Evolutionary conservation across 2,329 filamentous ascomycete species (phyloP), one percentile per base, ranked within the genome.

Genomic region (Nothophoma quercina): DNA sequence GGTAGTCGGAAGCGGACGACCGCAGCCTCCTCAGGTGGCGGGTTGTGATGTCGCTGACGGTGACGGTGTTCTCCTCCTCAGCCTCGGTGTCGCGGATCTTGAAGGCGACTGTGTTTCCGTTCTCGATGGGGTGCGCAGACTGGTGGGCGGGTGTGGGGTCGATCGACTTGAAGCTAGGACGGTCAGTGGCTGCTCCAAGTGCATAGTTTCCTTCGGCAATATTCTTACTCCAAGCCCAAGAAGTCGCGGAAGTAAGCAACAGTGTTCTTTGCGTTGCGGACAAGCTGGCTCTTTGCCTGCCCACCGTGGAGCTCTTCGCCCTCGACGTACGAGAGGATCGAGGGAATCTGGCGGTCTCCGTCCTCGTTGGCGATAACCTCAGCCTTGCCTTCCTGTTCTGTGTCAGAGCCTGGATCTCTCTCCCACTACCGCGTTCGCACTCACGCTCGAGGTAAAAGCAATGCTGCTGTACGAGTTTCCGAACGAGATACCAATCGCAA

Each of bases 361-460:
- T 98, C 95, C 81, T 98, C 95, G 79, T 99, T 98, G 72, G 95
- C 95, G 79, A 99, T 98, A 60, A 99, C 93, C 76, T 97, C 91
- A 61, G 92, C 88, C 82, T 96, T 96, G 78, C 96, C 93, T 71
- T 98, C 93, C 83, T 85, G 49, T 15, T 22, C 23, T 4, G 21
- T 36, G 59, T 67, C 51, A 67, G 56, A 22, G 26, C 23, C 16
- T 7, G 23, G n/a, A n/a, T n/a, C n/a, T n/a, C n/a, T n/a, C n/a
- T n/a, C n/a, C n/a, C n/a, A n/a, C n/a, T n/a, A n/a, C n/a, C n/a
- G n/a, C n/a, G n/a, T n/a, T n/a, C n/a, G n/a, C 34, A 28, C 81
- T 60, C 76, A 85, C 83, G 58, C 77, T 77, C 58, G 88, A 85
- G 38, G 93, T 96, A 75, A 88, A 92, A 68, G 93, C 93, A 79